Conservation (phyloP, 78 protist species). For the Dictyostelium discoideum region DNA sequence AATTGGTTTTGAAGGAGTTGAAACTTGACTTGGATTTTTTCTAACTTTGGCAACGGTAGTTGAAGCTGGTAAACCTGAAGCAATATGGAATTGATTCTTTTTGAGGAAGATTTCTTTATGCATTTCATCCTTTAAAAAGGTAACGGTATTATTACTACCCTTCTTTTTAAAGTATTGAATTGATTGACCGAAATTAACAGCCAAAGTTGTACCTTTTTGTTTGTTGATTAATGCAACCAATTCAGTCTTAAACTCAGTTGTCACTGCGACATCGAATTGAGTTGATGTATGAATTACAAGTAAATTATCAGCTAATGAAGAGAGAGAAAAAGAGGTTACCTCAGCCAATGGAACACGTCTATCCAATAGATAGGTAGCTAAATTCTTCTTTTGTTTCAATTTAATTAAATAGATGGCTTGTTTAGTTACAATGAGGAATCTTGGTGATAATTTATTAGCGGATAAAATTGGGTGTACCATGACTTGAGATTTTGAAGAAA, state of each 20-base stretch:
- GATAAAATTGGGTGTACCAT: conserved; percentile 70
- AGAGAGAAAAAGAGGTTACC: conserved; percentile 61
- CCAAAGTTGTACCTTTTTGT: conserved; percentile 39
- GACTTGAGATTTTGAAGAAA: conserved; percentile 71
- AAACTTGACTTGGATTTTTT: conserved; percentile 41
- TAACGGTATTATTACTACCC: conserved; percentile 48
- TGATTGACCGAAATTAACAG: background rate
- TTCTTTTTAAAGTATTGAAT: conserved; percentile 74
- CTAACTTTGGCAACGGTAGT: conserved; percentile 32
- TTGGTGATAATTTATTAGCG: conserved; percentile 59
- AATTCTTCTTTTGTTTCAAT: conserved; percentile 79
- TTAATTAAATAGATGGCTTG: conserved; percentile 73
- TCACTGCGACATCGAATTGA: conserved; percentile 62
- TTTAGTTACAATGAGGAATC: conserved; percentile 76
- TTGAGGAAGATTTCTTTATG: conserved; percentile 65
- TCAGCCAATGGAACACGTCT: conserved; percentile 58
- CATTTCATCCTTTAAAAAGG: conserved; percentile 74
- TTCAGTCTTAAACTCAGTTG: conserved; percentile 79
- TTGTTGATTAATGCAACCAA: conserved; percentile 63
- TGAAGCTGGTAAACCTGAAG: conserved; percentile 60
- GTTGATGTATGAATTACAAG: conserved; percentile 64
- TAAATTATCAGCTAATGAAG: conserved; percentile 65
- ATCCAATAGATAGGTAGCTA: conserved; percentile 62
- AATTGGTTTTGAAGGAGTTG: background rate
- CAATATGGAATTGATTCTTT: conserved; percentile 44